Conservation (phyloP, 202 grass and related monocot species). For the Alloteropsis angusta region DNA sequence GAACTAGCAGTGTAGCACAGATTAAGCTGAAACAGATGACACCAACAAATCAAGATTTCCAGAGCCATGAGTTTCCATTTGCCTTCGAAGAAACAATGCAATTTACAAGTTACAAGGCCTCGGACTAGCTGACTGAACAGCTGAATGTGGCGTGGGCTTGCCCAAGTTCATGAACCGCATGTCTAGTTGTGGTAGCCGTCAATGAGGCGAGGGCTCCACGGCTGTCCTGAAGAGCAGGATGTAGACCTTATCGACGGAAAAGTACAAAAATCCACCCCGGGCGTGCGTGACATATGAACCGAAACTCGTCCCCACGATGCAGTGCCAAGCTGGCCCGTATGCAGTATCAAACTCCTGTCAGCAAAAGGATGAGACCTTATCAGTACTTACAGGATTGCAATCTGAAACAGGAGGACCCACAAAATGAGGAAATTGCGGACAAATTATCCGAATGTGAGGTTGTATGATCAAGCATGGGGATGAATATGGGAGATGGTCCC, state of each 20-base stretch:
- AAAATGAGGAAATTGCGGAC: background rate
- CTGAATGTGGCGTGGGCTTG: background rate
- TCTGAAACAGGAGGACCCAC: background rate
- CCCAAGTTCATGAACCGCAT: slow-evolving; percentile 11
- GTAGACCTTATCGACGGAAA: slow-evolving; percentile 95
- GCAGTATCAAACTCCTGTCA: slow-evolving; percentile 81
- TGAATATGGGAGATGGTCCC: background rate
- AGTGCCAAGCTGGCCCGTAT: slow-evolving; percentile 91
- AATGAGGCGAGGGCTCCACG: slow-evolving; percentile 58
- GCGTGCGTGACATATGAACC: slow-evolving; percentile 95
- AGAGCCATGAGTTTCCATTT: background rate
- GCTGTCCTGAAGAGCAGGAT: slow-evolving; percentile 94
- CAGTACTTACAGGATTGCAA: slow-evolving; percentile 7
- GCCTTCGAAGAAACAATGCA: slow-evolving; percentile 17
- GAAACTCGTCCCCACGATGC: slow-evolving; percentile 94
- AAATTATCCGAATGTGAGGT: background rate
- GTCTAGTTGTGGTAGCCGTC: slow-evolving; percentile 11
- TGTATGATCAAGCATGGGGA: background rate
- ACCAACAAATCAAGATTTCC: background rate
- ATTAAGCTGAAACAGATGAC: background rate
- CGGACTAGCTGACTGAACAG: background rate
- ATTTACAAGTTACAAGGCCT: slow-evolving; percentile 29
- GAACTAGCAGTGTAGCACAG: background rate
- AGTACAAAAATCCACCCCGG: slow-evolving; percentile 86
- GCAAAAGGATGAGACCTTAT: slow-evolving; percentile 23